These are phyloP conservation scores for Sarocladium oryzae DNA, from an alignment of 2,329 filamentous ascomycete species.

Conservation along the genomic window DNA sequence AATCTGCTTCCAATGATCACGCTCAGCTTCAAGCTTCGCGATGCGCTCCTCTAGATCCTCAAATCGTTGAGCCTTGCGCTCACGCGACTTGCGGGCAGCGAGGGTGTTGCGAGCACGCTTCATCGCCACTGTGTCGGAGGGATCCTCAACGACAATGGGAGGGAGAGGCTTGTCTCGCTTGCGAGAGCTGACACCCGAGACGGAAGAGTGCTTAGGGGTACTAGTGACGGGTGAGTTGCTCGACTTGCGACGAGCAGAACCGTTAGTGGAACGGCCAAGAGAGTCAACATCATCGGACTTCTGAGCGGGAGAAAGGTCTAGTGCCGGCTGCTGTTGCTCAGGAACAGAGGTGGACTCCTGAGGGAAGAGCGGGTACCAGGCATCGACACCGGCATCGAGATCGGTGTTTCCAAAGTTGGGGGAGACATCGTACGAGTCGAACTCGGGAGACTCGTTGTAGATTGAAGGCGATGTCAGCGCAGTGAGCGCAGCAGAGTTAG, in stretches of 20 bases:
- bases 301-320: constrained; percentile 36
- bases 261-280: constrained; percentile 29
- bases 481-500: constrained; percentile 75
- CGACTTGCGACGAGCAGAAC: constrained; percentile 41
- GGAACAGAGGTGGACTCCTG: constrained; percentile 29
- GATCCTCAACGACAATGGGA: constrained; percentile 70
- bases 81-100: constrained; percentile 87
- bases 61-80: constrained; percentile 73
- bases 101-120: constrained; percentile 93
- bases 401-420: constrained; percentile 64
- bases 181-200: constrained; percentile 64
- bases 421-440: constrained; percentile 70
- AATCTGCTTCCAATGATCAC: constrained; percentile 58
- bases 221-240: constrained; percentile 35
- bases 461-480: constrained; percentile 80
- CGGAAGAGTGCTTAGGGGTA: constrained; percentile 55
- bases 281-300: constrained; percentile 44
- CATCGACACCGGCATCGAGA: constrained; percentile 40
- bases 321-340: constrained; percentile 19
- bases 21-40: constrained; percentile 58
- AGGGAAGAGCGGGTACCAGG: constrained; percentile 72
- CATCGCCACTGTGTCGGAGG: constrained; percentile 67
- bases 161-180: constrained; percentile 76
- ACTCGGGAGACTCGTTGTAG: constrained; percentile 69
- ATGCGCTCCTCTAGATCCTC: constrained; percentile 71